phyloP scores from a whole-genome alignment of 2,329 filamentous ascomycete species.

The Fusarium caatingaense region DNA sequence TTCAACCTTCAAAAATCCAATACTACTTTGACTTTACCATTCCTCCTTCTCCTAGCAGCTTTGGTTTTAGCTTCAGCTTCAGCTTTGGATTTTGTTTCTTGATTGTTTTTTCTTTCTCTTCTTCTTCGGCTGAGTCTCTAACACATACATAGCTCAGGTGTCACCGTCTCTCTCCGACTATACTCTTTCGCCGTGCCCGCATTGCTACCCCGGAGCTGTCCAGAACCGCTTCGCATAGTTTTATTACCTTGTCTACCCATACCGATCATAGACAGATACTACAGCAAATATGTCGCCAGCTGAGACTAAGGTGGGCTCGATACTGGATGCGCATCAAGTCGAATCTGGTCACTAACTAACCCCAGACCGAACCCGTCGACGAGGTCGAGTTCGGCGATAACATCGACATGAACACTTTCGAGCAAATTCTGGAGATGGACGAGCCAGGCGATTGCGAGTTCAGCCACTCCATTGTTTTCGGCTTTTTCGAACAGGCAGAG shows the following conservation, averaged over 20 bases:
- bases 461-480: conserved; percentile 86
- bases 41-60: conserved; percentile 11
- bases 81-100: conserved; percentile 17
- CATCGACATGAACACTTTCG: conserved; percentile 85
- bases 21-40: neutral
- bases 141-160: conserved; percentile 23
- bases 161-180: conserved; percentile 11
- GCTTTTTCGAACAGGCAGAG: conserved; percentile 93
- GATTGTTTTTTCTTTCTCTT: conserved; percentile 9
- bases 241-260: conserved; percentile 12
- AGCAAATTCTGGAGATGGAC: conserved; percentile 98
- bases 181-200: conserved; percentile 15
- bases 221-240: conserved; percentile 15
- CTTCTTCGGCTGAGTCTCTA: conserved; percentile 12
- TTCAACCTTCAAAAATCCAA: conserved; percentile 19
- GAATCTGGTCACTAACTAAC: conserved; percentile 20
- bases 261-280: conserved; percentile 28
- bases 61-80: conserved; percentile 11
- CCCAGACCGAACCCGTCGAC: conserved; percentile 57
- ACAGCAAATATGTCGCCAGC: conserved; percentile 46
- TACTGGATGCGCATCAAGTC: neutral
- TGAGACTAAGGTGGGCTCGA: conserved; percentile 50
- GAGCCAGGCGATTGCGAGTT: conserved; percentile 89
- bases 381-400: conserved; percentile 74
- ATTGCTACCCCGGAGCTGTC: conserved; percentile 25